These are phyloP conservation scores for Botrytis pseudocinerea DNA, from an alignment of 2,329 filamentous ascomycete genomes.

Conservation along the genomic window DNA sequence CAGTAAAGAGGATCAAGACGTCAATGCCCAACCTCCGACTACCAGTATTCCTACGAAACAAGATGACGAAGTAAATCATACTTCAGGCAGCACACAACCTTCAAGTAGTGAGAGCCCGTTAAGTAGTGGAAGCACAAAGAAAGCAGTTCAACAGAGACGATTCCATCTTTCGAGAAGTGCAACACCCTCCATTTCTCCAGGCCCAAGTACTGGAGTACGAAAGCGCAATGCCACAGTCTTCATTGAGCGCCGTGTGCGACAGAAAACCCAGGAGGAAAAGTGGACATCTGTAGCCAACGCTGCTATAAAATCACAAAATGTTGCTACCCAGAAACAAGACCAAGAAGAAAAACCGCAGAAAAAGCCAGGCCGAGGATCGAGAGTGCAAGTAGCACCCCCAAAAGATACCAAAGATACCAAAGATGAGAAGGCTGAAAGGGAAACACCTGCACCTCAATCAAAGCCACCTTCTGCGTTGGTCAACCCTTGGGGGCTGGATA, in stretches of 20 bases:
- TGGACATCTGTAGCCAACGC: constrained; percentile 5
- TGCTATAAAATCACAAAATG: background rate
- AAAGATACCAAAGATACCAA: constrained; percentile 1
- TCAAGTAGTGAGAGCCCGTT: background rate
- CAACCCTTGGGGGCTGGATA: constrained; percentile 43
- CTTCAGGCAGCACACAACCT: background rate
- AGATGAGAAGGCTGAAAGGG: background rate
- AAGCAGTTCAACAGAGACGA: constrained; percentile 46
- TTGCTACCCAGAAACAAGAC: constrained; percentile 10
- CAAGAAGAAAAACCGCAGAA: constrained; percentile 30
- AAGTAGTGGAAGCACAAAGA: constrained; percentile 8
- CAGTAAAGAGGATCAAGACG: background rate
- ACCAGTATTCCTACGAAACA: background rate
- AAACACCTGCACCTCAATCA: constrained; percentile 12
- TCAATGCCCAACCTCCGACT: background rate
- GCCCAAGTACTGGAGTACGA: constrained; percentile 19
- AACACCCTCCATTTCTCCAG: constrained; percentile 8
- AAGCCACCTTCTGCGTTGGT: constrained; percentile 32
- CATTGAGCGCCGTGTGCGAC: constrained; percentile 52
- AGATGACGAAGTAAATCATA: constrained; percentile 2
- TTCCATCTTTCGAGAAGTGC: constrained; percentile 57
- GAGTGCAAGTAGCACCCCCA: constrained; percentile 21
- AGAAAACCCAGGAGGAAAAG: constrained; percentile 22
- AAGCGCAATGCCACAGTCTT: constrained; percentile 51
- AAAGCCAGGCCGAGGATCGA: constrained; percentile 34